phyloP scores from a whole-genome alignment of 163 green algal genomes.

The Chloromonas sp. region DNA sequence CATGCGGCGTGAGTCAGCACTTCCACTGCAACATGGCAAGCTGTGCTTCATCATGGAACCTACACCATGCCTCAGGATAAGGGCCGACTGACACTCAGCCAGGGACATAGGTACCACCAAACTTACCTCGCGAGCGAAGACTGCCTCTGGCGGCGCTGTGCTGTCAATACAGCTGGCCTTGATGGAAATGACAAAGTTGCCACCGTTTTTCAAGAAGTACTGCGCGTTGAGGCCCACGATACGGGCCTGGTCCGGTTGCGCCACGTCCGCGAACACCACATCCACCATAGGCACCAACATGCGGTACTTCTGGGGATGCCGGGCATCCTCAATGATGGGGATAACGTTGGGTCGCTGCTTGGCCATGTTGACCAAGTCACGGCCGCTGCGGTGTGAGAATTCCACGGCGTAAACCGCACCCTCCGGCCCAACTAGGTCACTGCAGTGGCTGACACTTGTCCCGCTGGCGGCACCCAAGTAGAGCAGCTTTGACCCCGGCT shows the following conservation, averaged over 20 bases:
- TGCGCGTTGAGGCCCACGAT: conserved; percentile 95
- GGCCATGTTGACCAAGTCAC: conserved; percentile 99
- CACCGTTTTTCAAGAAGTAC: conserved; percentile 97
- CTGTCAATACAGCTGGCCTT: conserved; percentile 99
- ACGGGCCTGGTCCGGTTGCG: conserved; percentile 95
- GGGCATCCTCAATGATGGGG: conserved; percentile 99
- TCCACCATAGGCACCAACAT: conserved; percentile 99
- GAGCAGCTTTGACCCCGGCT: conserved; percentile 90
- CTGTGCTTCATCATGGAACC: too few relatives aligned
- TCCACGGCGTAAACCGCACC: conserved; percentile 98
- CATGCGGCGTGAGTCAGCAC: too few relatives aligned
- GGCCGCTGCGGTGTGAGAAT: conserved; percentile 91
- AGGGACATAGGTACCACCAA: neutral
- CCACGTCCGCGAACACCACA: conserved; percentile 97
- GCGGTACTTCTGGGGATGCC: conserved; percentile 96
- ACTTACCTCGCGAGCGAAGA: conserved; percentile 88
- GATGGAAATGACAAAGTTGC: conserved; percentile 98
- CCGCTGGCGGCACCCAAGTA: conserved; percentile 92
- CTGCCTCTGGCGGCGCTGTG: conserved; percentile 90
- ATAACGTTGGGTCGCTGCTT: conserved; percentile 99
- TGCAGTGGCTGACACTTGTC: conserved; percentile 65
- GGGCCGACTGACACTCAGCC: too few relatives aligned
- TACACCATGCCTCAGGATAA: too few relatives aligned
- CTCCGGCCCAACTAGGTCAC: conserved; percentile 92
- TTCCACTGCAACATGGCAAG: too few relatives aligned